These are phyloP conservation scores for Mucor saturninus DNA, from an alignment of 371 early-diverging fungal species.

Conservation along the genomic window DNA sequence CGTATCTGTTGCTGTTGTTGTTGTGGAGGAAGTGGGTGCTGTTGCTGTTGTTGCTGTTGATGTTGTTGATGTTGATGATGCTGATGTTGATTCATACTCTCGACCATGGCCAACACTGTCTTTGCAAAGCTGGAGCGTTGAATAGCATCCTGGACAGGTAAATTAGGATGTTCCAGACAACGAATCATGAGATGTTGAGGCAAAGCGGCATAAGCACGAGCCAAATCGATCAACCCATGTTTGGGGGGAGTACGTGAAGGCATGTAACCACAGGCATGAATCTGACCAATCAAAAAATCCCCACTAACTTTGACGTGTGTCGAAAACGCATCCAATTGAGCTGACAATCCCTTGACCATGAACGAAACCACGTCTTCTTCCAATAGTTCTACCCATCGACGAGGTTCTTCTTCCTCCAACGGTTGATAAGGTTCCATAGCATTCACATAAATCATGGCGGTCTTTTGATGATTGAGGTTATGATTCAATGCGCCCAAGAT, in stretches of 20 bases:
- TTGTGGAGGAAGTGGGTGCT: constrained; percentile 2
- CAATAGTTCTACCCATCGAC: constrained; percentile 41
- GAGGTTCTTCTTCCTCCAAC: constrained; percentile 33
- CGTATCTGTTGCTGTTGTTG: constrained; percentile 10
- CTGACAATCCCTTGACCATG: constrained; percentile 27
- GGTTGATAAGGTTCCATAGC: constrained; percentile 36
- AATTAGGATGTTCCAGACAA: constrained; percentile 40
- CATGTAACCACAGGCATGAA: constrained; percentile 38
- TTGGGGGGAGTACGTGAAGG: constrained; percentile 35
- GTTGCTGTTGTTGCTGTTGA: constrained; percentile 4
- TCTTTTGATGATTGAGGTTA: constrained; percentile 28
- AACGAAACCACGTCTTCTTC: constrained; percentile 41
- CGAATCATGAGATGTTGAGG: constrained; percentile 44
- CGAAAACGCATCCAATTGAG: constrained; percentile 37
- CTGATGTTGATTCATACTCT: constrained; percentile 6
- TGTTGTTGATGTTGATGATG: constrained; percentile 2
- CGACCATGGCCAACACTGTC: constrained; percentile 24
- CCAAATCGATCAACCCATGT: constrained; percentile 37
- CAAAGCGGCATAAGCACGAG: constrained; percentile 35
- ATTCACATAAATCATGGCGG: constrained; percentile 34
- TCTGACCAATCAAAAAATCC: constrained; percentile 30
- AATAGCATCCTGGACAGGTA: constrained; percentile 41
- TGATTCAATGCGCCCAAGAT: constrained; percentile 29
- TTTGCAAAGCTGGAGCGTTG: constrained; percentile 42
- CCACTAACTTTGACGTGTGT: constrained; percentile 35